Conservation (phyloP, 257 asterid species). For the Penstemon eatonii region DNA sequence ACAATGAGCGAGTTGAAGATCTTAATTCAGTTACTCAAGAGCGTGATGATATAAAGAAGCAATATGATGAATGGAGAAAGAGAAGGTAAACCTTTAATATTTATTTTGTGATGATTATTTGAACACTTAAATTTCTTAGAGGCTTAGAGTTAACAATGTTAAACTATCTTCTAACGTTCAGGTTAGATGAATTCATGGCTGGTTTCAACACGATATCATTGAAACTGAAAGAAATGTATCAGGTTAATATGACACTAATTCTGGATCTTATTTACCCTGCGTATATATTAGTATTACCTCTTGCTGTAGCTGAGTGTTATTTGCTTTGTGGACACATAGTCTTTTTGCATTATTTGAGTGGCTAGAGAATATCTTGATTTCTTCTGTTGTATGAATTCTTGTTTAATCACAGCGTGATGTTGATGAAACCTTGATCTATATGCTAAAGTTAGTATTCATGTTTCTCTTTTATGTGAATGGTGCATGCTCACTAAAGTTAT, state of each 20-base stretch:
- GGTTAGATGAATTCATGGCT: conserved; percentile 96
- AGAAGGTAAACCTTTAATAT: conserved; percentile 49
- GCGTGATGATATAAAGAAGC: conserved; percentile 86
- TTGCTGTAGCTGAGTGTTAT: conserved; percentile 10
- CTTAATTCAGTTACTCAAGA: conserved; percentile 78
- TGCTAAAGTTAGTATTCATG: background rate
- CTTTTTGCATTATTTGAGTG: background rate
- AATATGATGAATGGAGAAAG: conserved; percentile 93
- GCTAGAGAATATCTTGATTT: background rate
- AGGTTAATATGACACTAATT: conserved; percentile 46
- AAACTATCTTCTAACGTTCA: conserved; percentile 34
- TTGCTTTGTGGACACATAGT: conserved; percentile 10
- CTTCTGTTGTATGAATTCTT: background rate
- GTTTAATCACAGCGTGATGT: background rate
- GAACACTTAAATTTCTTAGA: conserved; percentile 4
- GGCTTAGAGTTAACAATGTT: conserved; percentile 2
- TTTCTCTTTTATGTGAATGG: background rate
- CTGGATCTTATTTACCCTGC: conserved; percentile 18
- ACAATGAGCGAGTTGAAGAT: conserved; percentile 82
- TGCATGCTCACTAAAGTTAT: conserved; percentile 7
- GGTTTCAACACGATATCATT: conserved; percentile 91
- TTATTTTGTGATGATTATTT: background rate
- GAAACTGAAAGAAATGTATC: conserved; percentile 98
- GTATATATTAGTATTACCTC: conserved; percentile 12
- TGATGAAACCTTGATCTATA: background rate